Percentiles rank a stretch among this genome's conserved stretches.
Evolutionary conservation across 1,284 basidiomycete genomes (phyloP).

Genomic region (Boletellus deceptivus): DNA sequence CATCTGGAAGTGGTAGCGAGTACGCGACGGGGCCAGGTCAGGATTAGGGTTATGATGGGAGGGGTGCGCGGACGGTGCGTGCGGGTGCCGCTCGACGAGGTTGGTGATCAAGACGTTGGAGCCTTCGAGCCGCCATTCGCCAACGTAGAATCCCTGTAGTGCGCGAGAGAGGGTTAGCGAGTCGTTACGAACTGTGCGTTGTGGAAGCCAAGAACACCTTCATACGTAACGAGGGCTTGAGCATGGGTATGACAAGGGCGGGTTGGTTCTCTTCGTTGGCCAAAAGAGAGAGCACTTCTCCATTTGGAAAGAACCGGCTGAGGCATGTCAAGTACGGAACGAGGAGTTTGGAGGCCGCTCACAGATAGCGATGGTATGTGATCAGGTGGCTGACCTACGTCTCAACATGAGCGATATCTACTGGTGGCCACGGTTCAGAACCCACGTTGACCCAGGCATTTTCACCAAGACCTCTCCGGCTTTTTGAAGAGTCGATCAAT

Average conservation of each 20-base stretch:
- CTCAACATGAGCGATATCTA: conserved; percentile 2
- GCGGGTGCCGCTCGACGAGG: conserved; percentile 53
- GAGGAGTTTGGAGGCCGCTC: conserved; percentile 27
- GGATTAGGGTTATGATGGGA: conserved; percentile 5
- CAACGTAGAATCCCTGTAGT: conserved; percentile 63
- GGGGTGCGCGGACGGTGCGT: conserved; percentile 24
- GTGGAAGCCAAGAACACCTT: conserved; percentile 53
- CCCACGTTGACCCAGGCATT: conserved; percentile 81
- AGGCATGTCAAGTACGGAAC: conserved; percentile 7
- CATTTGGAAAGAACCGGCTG: conserved; percentile 87
- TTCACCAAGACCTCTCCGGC: conserved; percentile 76
- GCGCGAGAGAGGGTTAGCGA: conserved; percentile 1
- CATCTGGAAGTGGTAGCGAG: conserved; percentile 85
- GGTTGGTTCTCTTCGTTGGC: conserved; percentile 80
- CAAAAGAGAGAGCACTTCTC: conserved; percentile 82
- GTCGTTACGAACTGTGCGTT: neutral
- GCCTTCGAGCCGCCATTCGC: conserved; percentile 64
- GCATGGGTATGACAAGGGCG: conserved; percentile 70
- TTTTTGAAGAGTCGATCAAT: conserved; percentile 29
- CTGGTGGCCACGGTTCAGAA: conserved; percentile 14
- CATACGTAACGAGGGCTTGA: conserved; percentile 75
- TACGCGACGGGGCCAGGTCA: conserved; percentile 8
- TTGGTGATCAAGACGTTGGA: conserved; percentile 60
- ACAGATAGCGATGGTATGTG: conserved; percentile 85
- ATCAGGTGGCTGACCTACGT: conserved; percentile 66